Base-by-base conservation (phyloP, 2,329 filamentous ascomycete genomes). In the Botrytis fragariae region DNA sequence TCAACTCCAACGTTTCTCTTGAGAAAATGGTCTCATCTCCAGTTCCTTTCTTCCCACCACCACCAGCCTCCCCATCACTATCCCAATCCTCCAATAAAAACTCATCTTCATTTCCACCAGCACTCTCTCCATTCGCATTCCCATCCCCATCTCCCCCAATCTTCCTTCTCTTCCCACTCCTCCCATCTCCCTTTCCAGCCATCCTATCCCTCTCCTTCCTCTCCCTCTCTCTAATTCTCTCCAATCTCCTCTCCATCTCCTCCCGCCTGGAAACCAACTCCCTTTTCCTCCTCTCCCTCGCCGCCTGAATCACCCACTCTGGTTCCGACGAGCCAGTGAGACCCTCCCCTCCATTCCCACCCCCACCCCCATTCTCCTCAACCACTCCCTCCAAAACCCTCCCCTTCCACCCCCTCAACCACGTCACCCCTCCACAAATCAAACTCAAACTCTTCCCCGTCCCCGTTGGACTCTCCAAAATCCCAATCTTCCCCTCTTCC, bases 391-490 rank as follows among this genome's bases (percentile, higher is more conserved):
- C 45, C 10, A 61, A n/a, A 64, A 77, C 78, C 76, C 71, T 78
- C 71, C 64, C 72, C 83, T 92, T 92, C 79, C 91, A 86, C 73
- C 92, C 88, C 74, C 91, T 87, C 20, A 93, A 84, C 91, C 91
- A 93, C 4, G 91, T 93, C 77, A 93, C 80, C 29, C 91, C 88
- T 64, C 88, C 90, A 81, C 91, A 93, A 73, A 93, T 92, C 69
- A 93, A 82, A 81, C 91, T 93, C 67, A 93, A 79, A 1, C 91
- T 93, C 84, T 93, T 93, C 61, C 91, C 91, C 82, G 84, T 86
- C 83, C 91, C 91, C 71, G 91, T 93, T 25, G 91, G 91, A 60
- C 90, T 92, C 79, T 93, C 91, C 76, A 93, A 90, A 65, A 93
- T 91, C 35, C 89, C 91, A 69, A 93, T 85, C 79, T 90, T 90